Base-by-base conservation (phyloP, 495 filamentous ascomycete species). In the Penicillium arizonense region DNA sequence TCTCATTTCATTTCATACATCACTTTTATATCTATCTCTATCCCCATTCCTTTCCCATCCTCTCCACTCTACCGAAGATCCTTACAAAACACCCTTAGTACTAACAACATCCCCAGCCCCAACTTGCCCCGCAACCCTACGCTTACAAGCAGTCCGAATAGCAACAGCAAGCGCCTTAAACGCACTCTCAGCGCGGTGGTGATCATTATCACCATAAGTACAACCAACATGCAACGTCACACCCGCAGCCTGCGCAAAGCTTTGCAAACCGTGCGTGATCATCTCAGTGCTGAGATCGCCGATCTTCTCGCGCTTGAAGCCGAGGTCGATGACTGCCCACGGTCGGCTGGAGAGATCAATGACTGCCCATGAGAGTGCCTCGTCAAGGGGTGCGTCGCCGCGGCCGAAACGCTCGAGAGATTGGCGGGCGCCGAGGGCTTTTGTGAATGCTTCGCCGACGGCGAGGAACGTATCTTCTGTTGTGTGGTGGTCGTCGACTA, bases 401-500 rank as follows among this genome's bases (percentile, higher is more conserved):
- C 78, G 84, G 18, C 94, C 95, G 78, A 96, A 98, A 13, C 94
- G 87, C 35, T 87, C 86, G 16, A 96, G 81, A 6, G 94, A 95
- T 41, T 84, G 77, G 9, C 88, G 86, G 13, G 81, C 77, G 49
- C 86, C 85, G 24, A 98, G 82, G 14, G 91, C 87, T 37, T 77
- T 63, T 43, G 86, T 86, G 76, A 97, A 96, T 30, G 92, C 91
- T 46, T 76, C 73, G 36, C 94, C 94, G 40, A 98, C 85, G 16
- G 91, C 90, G 56, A 98, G 84, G 77, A 90, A 94, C 47, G 87
- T 88, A 75, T 98, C 94, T 83, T 98, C 94, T 50, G 92, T 86
- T 5, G 93, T 96, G 78, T 98, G 94, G 76, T 98, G 94, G 79
- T 97, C 94, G 76, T 98, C 94, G 74, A 98, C 92, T 96, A 40